Evolutionary conservation across 1,139 yeast species (phyloP).

Genomic region (Zygoascus sp.): DNA sequence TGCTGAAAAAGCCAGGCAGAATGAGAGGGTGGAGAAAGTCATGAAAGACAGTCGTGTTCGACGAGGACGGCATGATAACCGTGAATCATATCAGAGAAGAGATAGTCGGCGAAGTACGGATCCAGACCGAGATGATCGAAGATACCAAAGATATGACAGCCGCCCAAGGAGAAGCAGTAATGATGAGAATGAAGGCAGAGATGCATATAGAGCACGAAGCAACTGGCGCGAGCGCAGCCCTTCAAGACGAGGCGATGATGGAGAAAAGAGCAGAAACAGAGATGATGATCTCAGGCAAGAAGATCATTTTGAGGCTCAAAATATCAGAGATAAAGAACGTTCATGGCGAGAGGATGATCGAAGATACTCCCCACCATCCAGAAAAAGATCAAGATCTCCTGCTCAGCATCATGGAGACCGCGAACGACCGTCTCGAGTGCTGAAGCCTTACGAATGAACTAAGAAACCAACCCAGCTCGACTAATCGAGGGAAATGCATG

Average conservation of each 20-base stretch:
- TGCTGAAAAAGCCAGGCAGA: slow-evolving; percentile 20
- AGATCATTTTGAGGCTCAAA: no score
- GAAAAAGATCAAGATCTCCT: not conserved
- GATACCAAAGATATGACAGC: no score
- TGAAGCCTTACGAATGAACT: not conserved
- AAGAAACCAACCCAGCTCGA: not conserved
- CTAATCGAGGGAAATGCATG: no score
- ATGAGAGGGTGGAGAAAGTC: slow-evolving; percentile 21
- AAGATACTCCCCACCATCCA: not conserved
- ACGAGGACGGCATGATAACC: slow-evolving; percentile 9
- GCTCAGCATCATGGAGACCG: not conserved
- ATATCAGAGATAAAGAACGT: no score
- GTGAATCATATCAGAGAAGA: not conserved
- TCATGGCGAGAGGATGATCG: not conserved
- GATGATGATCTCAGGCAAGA: no score
- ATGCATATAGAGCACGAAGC: no score
- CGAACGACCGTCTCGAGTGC: not conserved
- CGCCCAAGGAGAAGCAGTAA: not conserved
- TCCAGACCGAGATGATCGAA: not conserved
- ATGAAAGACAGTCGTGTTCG: slow-evolving; percentile 4
- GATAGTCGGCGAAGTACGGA: not conserved
- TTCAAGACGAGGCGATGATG: no score
- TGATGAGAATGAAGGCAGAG: not conserved
- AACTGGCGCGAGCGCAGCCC: no score
- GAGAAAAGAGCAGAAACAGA: no score